Percentiles rank a stretch among this genome's conserved stretches.
These are phyloP conservation scores for Thelonectria rubi DNA, from an alignment of 2,329 filamentous ascomycete genomes.

Conservation along the genomic window DNA sequence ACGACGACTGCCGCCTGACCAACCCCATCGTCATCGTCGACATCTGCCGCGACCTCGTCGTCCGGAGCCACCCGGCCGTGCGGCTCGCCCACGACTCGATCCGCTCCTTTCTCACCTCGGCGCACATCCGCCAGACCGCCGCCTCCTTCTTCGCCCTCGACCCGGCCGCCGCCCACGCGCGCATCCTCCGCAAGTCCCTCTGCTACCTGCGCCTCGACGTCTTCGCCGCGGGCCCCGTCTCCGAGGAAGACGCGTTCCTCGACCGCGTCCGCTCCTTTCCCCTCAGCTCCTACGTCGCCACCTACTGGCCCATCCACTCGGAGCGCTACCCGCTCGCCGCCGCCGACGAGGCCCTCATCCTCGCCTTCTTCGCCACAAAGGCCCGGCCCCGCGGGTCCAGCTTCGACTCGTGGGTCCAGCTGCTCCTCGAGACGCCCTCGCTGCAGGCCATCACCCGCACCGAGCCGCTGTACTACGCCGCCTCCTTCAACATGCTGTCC, in stretches of 20 bases:
- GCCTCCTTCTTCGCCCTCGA: slow-evolving; percentile 36
- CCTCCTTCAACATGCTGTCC: slow-evolving; percentile 40
- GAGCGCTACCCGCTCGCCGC: slow-evolving; percentile 23
- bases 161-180: slow-evolving; percentile 20
- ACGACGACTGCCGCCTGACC: slow-evolving; percentile 38
- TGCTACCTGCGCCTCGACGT: slow-evolving; percentile 31
- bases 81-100: slow-evolving; percentile 41
- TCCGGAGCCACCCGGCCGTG: slow-evolving; percentile 20
- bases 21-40: slow-evolving; percentile 30
- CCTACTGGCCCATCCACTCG: slow-evolving; percentile 37
- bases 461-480: slow-evolving; percentile 39
- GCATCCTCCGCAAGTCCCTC: slow-evolving; percentile 39
- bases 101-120: slow-evolving; percentile 32
- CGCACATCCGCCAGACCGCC: slow-evolving; percentile 29
- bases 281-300: slow-evolving; percentile 29
- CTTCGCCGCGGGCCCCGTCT: slow-evolving; percentile 30
- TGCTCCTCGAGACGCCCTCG: slow-evolving; percentile 23
- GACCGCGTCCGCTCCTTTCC: slow-evolving; percentile 23
- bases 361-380: slow-evolving; percentile 37
- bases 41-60: slow-evolving; percentile 35
- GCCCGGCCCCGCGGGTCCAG: slow-evolving; percentile 24
- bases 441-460: slow-evolving; percentile 26
- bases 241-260: background rate
- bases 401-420: slow-evolving; percentile 40
- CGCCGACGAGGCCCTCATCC: slow-evolving; percentile 30